Conservation (phyloP, 2,329 filamentous ascomycete genomes). For the Onygenales sp. region DNA sequence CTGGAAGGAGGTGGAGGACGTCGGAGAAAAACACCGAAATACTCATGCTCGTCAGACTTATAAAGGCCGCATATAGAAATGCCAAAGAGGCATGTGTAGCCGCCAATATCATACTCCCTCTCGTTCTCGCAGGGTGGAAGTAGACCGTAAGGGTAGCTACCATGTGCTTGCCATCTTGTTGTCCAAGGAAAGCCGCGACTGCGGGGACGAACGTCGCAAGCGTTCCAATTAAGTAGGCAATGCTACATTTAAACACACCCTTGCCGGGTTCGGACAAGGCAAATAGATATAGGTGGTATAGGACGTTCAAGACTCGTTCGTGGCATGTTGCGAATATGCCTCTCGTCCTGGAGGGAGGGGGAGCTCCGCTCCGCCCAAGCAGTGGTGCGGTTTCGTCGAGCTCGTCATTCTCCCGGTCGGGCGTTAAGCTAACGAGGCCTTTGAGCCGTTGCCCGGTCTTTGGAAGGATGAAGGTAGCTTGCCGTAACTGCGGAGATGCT, state of each 20-base stretch:
- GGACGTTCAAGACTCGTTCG: conserved; percentile 24
- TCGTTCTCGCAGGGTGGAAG: conserved; percentile 79
- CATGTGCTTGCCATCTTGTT: conserved; percentile 85
- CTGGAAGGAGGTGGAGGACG: conserved; percentile 52
- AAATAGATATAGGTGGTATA: conserved; percentile 47
- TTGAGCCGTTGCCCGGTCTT: conserved; percentile 75
- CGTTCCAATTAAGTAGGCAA: conserved; percentile 81
- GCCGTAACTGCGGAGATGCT: conserved; percentile 50
- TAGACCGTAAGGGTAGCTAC: conserved; percentile 91
- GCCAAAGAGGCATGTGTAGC: conserved; percentile 66
- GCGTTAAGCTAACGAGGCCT: conserved; percentile 73
- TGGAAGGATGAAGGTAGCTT: conserved; percentile 80
- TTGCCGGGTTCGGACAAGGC: conserved; percentile 62
- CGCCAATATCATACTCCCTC: conserved; percentile 84
- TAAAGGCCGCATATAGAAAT: conserved; percentile 65
- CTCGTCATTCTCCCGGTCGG: conserved; percentile 41
- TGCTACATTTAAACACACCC: conserved; percentile 78
- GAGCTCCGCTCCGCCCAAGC: conserved; percentile 16
- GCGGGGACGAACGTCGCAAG: conserved; percentile 73
- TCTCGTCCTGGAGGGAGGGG: not conserved
- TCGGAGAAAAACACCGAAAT: conserved; percentile 69
- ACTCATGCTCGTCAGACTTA: conserved; percentile 81
- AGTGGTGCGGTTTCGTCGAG: conserved; percentile 29
- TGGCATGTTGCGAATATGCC: conserved; percentile 12
- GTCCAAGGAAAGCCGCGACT: conserved; percentile 64